A percentile compares a stretch with the other conserved stretches of the same genome.
Evolutionary conservation across 2,329 filamentous ascomycete genomes (phyloP).

Genomic region (Westerdykella aurantiaca): DNA sequence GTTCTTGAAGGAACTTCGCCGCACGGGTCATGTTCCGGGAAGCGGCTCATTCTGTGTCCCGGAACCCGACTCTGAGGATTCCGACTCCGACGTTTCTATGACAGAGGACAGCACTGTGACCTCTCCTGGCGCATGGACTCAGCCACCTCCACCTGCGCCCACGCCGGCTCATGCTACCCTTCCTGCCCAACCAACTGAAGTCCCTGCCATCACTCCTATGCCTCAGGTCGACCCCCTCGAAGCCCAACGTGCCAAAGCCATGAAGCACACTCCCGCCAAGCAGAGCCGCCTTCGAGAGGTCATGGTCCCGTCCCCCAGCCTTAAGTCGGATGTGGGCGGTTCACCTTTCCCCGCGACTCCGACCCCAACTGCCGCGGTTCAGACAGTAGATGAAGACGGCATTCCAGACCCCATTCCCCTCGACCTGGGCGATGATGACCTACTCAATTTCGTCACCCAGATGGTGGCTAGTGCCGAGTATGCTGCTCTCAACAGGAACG

Average conservation of each 20-base stretch:
- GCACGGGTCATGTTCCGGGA: slow-evolving; percentile 7
- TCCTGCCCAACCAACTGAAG: slow-evolving; percentile 17
- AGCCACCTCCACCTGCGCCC: slow-evolving; percentile 32
- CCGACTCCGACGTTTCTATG: slow-evolving; percentile 12
- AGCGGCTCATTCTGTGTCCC: slow-evolving; percentile 20
- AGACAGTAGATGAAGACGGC: slow-evolving; percentile 3
- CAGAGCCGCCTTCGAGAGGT: slow-evolving; percentile 30
- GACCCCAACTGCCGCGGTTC: no score
- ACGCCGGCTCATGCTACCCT: slow-evolving; percentile 28
- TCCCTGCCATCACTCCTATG: slow-evolving; percentile 4
- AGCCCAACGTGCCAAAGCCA: slow-evolving; percentile 23
- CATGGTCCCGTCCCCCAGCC: slow-evolving; percentile 28
- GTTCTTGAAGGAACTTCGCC: slow-evolving; percentile 5
- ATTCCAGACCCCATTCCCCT: slow-evolving; percentile 17
- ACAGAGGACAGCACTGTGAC: slow-evolving; percentile 3
- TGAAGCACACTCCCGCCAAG: slow-evolving; percentile 33
- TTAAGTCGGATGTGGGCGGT: slow-evolving; percentile 23
- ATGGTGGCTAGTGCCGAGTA: background rate
- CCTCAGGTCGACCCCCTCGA: slow-evolving; percentile 21
- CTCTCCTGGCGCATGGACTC: slow-evolving; percentile 22
- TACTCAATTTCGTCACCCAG: background rate
- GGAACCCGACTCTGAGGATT: slow-evolving; percentile 17
- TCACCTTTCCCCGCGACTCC: slow-evolving; percentile 16
- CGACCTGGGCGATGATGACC: slow-evolving; percentile 8
- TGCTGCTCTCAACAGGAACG: background rate